Evolutionary conservation across 148 eudicot species (phyloP).

Genomic region (Rhododendron williamsianum): DNA sequence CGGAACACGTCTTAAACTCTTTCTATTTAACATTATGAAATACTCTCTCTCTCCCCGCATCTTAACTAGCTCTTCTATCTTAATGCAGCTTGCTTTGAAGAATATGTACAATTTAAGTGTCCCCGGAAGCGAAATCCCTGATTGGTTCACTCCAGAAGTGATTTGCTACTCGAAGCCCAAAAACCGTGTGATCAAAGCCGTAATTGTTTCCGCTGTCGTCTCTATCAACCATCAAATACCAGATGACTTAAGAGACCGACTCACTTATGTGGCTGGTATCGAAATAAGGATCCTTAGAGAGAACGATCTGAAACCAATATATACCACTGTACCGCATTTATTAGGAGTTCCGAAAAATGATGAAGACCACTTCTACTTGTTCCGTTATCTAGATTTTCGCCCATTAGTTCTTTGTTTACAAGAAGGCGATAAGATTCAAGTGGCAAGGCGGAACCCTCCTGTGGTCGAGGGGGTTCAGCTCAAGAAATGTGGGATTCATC

Average conservation of each 20-base stretch:
- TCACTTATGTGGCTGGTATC: constrained; percentile 31
- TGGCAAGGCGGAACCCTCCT: constrained; percentile 8
- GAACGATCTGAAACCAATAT: constrained; percentile 1
- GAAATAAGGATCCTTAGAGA: constrained; percentile 29
- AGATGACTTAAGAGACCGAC: constrained; percentile 11
- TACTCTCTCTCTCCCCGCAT: constrained; percentile 1
- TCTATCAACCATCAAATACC: constrained; percentile 28
- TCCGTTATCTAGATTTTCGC: constrained; percentile 34
- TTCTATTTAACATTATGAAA: background rate
- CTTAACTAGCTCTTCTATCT: background rate
- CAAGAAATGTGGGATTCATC: constrained; percentile 36
- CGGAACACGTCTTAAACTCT: background rate
- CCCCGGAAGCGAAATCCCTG: constrained; percentile 52
- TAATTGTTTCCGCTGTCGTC: constrained; percentile 40
- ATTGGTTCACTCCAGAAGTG: constrained; percentile 39
- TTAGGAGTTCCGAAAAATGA: constrained; percentile 34
- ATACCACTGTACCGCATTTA: constrained; percentile 23
- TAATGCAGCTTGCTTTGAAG: constrained; percentile 43
- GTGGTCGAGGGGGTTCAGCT: constrained; percentile 19
- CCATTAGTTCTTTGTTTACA: constrained; percentile 33
- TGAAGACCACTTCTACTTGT: constrained; percentile 48
- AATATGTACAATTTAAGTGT: constrained; percentile 32
- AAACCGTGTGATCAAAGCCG: constrained; percentile 35
- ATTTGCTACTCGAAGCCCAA: constrained; percentile 28
- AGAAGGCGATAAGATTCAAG: constrained; percentile 41